Evolutionary conservation across 352 stramenopile species (phyloP).

Genomic region (Phytophthora sp.): DNA sequence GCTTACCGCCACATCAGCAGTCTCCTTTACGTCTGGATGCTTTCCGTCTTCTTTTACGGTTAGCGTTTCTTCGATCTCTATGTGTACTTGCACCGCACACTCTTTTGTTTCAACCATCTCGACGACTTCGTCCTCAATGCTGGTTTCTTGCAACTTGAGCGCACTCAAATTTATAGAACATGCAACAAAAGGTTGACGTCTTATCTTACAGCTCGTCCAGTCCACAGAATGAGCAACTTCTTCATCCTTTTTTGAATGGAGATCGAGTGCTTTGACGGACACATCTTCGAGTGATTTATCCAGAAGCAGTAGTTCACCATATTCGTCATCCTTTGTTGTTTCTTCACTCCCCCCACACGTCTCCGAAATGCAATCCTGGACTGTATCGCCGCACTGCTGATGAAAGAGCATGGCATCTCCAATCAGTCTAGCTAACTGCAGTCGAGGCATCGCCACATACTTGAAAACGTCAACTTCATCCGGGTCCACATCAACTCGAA

Average conservation of each 20-base stretch:
- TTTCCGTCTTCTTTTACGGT: no score
- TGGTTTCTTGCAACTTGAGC: constrained; percentile 5
- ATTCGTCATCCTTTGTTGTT: background rate
- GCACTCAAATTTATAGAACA: constrained; percentile 36
- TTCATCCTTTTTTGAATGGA: background rate
- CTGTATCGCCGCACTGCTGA: background rate
- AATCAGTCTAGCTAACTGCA: constrained; percentile 49
- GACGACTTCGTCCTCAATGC: background rate
- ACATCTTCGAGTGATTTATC: background rate
- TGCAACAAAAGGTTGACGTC: constrained; percentile 30
- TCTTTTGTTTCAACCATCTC: constrained; percentile 8
- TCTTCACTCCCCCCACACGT: constrained; percentile 4
- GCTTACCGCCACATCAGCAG: constrained; percentile 8
- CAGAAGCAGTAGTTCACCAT: constrained; percentile 15
- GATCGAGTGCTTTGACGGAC: background rate
- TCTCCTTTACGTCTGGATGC: background rate
- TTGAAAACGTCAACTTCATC: constrained; percentile 52
- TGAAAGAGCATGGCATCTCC: constrained; percentile 44
- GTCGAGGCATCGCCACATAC: constrained; percentile 45
- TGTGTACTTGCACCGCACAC: constrained; percentile 11
- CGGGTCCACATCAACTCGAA: constrained; percentile 40
- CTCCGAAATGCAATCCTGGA: constrained; percentile 37
- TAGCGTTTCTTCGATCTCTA: constrained; percentile 4
- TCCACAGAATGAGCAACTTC: constrained; percentile 24
- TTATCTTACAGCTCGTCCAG: constrained; percentile 6